Evolutionary conservation across 768 basidiomycete genomes (phyloP).

Genomic region (Lentinus tigrinus): DNA sequence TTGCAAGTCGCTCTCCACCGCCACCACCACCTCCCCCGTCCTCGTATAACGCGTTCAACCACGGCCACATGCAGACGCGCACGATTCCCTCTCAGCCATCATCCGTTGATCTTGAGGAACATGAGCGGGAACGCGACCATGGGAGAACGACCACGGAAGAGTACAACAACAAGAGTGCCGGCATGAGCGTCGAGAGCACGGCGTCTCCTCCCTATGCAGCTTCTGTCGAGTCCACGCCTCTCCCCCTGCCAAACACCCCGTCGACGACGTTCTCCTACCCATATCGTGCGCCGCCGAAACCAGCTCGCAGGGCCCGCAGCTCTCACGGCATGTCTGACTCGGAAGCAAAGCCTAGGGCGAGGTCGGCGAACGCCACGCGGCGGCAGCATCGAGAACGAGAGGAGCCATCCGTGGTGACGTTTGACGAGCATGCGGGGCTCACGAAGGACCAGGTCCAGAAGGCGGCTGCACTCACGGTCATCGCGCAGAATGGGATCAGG

Average conservation of each 20-base stretch:
- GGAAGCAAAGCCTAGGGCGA: neutral
- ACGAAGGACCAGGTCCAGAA: constrained; percentile 53
- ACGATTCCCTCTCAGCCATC: constrained; percentile 6
- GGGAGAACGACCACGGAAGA: neutral
- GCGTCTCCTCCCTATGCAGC: constrained; percentile 12
- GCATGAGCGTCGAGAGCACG: constrained; percentile 3
- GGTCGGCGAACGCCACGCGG: neutral
- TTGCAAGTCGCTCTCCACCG: neutral
- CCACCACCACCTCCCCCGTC: constrained; percentile 6
- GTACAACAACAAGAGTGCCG: constrained; percentile 1
- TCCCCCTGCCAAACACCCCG: constrained; percentile 12
- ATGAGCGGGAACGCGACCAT: constrained; percentile 4
- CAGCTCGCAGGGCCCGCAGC: neutral
- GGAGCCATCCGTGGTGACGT: constrained; percentile 14
- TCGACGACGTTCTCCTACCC: constrained; percentile 23
- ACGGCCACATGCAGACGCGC: neutral
- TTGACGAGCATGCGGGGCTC: constrained; percentile 51
- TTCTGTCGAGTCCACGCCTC: constrained; percentile 17
- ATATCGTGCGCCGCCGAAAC: neutral
- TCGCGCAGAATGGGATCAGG: constrained; percentile 64
- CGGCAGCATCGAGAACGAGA: neutral
- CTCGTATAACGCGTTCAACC: constrained; percentile 3
- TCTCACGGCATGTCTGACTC: constrained; percentile 1
- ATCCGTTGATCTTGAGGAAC: constrained; percentile 3
- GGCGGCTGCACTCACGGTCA: constrained; percentile 62